phyloP scores from a whole-genome alignment of 306 rosid species.

The Quercus gilva region DNA sequence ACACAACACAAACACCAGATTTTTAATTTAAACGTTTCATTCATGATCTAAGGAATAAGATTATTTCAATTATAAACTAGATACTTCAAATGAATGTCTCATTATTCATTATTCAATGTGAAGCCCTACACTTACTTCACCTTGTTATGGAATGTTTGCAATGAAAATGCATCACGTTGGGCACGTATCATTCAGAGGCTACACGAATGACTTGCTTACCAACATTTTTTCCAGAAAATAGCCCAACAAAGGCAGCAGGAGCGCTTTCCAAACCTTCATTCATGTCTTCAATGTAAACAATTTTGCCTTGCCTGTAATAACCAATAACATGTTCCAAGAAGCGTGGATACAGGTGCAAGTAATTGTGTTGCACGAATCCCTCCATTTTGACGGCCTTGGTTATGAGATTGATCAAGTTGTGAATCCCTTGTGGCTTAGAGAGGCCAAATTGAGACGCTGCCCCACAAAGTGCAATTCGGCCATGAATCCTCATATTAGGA shows the following conservation, averaged over 20 bases:
- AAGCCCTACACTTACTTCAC: too few relatives aligned
- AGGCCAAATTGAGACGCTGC: constrained; percentile 49
- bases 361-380: constrained; percentile 45
- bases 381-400: constrained; percentile 41
- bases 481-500: constrained; percentile 47
- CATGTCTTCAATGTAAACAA: neutral
- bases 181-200: neutral
- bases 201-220: constrained; percentile 4
- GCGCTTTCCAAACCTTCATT: neutral
- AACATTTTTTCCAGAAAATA: neutral
- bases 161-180: neutral
- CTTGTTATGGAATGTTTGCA: too few relatives aligned
- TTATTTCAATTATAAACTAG: too few relatives aligned
- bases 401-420: constrained; percentile 2
- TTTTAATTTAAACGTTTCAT: too few relatives aligned
- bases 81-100: too few relatives aligned
- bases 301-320: neutral
- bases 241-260: neutral
- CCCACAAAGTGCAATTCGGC: constrained; percentile 54
- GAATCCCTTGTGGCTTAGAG: constrained; percentile 29
- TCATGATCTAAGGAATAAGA: too few relatives aligned
- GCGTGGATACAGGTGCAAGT: constrained; percentile 21
- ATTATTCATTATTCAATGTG: too few relatives aligned
- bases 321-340: neutral
- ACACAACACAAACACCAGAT: too few relatives aligned